phyloP scores from a whole-genome alignment of 1,139 yeast species.

The Geotrichum phurueaensis region DNA sequence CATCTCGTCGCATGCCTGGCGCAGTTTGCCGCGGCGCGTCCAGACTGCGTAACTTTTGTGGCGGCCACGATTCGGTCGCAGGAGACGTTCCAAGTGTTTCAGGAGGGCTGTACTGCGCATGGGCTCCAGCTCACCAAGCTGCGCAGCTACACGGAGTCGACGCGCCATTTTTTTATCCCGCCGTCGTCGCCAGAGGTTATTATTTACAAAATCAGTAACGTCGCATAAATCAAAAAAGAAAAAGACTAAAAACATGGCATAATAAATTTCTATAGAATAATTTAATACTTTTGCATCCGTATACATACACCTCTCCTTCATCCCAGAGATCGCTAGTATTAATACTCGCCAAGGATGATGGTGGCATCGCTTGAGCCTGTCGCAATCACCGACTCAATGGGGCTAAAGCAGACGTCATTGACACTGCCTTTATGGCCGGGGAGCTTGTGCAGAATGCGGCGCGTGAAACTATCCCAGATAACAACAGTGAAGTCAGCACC shows the following conservation, averaged over 20 bases:
- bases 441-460: slow-evolving; percentile 44
- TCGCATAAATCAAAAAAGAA: neutral
- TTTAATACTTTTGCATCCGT: neutral
- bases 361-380: slow-evolving; percentile 30
- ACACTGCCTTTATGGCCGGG: slow-evolving; percentile 61
- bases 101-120: slow-evolving; percentile 34
- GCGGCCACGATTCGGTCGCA: slow-evolving; percentile 69
- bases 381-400: slow-evolving; percentile 23
- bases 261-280: neutral
- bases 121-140: neutral
- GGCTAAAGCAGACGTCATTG: slow-evolving; percentile 48
- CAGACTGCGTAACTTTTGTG: slow-evolving; percentile 21
- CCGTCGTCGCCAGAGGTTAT: neutral
- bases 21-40: slow-evolving; percentile 12
- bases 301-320: neutral
- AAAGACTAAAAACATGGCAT: neutral
- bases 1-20: slow-evolving; percentile 48
- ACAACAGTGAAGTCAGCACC: slow-evolving; percentile 51
- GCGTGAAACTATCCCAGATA: slow-evolving; percentile 55
- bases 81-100: slow-evolving; percentile 53
- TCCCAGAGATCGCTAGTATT: neutral
- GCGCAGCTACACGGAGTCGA: neutral
- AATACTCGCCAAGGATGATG: slow-evolving; percentile 25
- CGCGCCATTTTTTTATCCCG: neutral
- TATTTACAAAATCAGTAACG: neutral